Conservation (phyloP, 495 filamentous ascomycete species). For the Daldinia bambusicola region DNA sequence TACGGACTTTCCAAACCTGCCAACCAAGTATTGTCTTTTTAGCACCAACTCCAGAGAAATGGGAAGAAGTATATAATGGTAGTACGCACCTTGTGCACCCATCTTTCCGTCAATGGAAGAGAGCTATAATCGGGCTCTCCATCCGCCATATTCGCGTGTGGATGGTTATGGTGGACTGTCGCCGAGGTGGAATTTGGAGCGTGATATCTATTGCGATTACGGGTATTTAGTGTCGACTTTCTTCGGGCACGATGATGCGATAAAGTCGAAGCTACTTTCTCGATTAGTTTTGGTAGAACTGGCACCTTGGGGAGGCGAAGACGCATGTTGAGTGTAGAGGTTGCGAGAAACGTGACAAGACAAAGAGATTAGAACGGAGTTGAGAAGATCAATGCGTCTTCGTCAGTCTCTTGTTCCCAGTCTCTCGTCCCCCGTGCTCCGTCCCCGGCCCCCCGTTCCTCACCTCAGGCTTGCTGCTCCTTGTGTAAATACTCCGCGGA, state of each 20-base stretch:
- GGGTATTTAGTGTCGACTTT: neutral
- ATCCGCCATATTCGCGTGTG: slow-evolving; percentile 66
- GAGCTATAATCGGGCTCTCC: slow-evolving; percentile 84
- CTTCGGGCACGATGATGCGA: slow-evolving; percentile 26
- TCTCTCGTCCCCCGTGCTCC: slow-evolving; percentile 5
- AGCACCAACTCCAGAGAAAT: slow-evolving; percentile 25
- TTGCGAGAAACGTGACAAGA: slow-evolving; percentile 25
- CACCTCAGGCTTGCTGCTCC: neutral
- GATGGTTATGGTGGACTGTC: slow-evolving; percentile 10
- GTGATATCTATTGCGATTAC: slow-evolving; percentile 10
- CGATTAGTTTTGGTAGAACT: slow-evolving; percentile 41
- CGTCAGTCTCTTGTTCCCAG: neutral
- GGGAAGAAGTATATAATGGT: neutral
- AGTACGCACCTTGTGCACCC: slow-evolving; percentile 80
- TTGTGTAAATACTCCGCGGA: neutral
- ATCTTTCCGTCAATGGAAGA: slow-evolving; percentile 82
- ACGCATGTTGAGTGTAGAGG: slow-evolving; percentile 29
- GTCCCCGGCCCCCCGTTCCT: slow-evolving; percentile 8
- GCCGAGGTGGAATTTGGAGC: neutral
- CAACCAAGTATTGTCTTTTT: slow-evolving; percentile 42
- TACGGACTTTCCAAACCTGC: slow-evolving; percentile 96
- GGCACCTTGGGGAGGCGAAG: slow-evolving; percentile 21
- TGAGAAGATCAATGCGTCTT: slow-evolving; percentile 1
- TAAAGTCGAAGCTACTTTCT: slow-evolving; percentile 39
- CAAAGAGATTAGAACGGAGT: slow-evolving; percentile 20